A percentile compares a stretch with the other conserved stretches of the same genome.
These are phyloP conservation scores for Eucalyptus sp. DNA, from an alignment of 345 rosid genomes.

Conservation along the genomic window DNA sequence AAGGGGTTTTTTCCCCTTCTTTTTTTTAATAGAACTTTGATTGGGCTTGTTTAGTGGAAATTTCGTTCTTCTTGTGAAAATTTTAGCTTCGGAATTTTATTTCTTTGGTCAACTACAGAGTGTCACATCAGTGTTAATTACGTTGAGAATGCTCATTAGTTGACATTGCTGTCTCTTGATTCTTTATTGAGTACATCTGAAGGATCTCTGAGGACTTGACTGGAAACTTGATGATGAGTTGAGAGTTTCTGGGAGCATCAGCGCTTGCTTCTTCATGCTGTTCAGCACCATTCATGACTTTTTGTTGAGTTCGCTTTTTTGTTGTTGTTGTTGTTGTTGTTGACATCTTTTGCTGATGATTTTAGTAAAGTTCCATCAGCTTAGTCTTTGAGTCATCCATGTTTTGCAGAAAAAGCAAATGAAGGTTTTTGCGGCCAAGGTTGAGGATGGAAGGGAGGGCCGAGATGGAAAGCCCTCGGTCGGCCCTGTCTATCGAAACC, in stretches of 20 bases:
- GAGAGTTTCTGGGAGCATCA: not conserved
- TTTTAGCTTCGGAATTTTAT: not conserved
- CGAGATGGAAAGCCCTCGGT: slow-evolving; percentile 62
- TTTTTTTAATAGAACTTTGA: not conserved
- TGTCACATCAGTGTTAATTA: not conserved
- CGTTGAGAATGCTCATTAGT: not conserved
- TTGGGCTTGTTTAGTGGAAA: not conserved
- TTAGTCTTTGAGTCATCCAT: not conserved
- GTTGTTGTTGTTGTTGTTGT: too few species aligned
- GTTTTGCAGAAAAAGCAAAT: slow-evolving; percentile 3
- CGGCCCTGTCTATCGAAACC: slow-evolving; percentile 85
- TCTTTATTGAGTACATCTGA: not conserved
- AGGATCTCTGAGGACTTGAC: not conserved
- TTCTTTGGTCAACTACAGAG: not conserved
- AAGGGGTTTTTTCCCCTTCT: not conserved
- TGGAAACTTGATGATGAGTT: not conserved
- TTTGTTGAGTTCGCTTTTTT: not conserved
- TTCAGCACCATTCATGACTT: not conserved
- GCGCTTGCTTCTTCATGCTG: not conserved
- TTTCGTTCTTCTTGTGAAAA: not conserved
- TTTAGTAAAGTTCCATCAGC: not conserved
- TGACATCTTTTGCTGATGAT: not conserved
- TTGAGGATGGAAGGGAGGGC: slow-evolving; percentile 74
- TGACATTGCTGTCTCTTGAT: not conserved
- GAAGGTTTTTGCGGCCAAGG: slow-evolving; percentile 63